These are phyloP conservation scores for Coemansia sp. DNA, from an alignment of 192 early-diverging fungal genomes.

Conservation along the genomic window DNA sequence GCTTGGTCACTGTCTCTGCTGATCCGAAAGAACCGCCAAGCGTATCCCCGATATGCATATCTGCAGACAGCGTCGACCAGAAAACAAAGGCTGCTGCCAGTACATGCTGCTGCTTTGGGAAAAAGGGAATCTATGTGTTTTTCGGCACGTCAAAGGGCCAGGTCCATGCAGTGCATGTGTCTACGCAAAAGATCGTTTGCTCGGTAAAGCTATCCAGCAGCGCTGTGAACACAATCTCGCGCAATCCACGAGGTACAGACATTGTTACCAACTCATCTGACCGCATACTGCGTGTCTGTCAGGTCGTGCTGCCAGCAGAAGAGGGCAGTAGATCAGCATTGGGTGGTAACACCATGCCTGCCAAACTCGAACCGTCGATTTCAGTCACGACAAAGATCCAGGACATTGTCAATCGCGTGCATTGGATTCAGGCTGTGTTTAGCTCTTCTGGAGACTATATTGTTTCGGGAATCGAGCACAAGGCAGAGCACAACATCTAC, in stretches of 20 bases:
- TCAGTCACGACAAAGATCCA: slow-evolving; percentile 69
- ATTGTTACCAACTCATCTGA: slow-evolving; percentile 80
- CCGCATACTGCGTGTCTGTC: slow-evolving; percentile 74
- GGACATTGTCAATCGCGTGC: slow-evolving; percentile 86
- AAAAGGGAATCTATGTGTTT: slow-evolving; percentile 51
- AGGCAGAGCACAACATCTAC: slow-evolving; percentile 91
- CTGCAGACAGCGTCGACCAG: slow-evolving; percentile 19
- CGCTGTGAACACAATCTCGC: slow-evolving; percentile 33
- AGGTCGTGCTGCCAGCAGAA: slow-evolving; percentile 31
- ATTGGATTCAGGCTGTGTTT: slow-evolving; percentile 88
- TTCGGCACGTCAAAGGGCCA: slow-evolving; percentile 38
- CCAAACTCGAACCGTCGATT: slow-evolving; percentile 26
- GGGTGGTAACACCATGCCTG: neutral
- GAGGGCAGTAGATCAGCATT: neutral
- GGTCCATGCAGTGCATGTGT: slow-evolving; percentile 42
- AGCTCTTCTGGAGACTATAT: slow-evolving; percentile 90
- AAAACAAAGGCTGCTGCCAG: slow-evolving; percentile 42
- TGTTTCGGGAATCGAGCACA: slow-evolving; percentile 75
- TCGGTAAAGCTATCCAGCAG: slow-evolving; percentile 40
- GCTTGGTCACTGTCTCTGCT: slow-evolving; percentile 27
- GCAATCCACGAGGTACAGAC: slow-evolving; percentile 56
- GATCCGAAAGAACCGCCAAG: neutral
- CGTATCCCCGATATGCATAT: slow-evolving; percentile 25
- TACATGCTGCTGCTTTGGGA: slow-evolving; percentile 49
- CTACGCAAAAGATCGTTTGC: slow-evolving; percentile 22